Evolutionary conservation across 306 rosid species (phyloP).

Genomic region (Acacia confusa): DNA sequence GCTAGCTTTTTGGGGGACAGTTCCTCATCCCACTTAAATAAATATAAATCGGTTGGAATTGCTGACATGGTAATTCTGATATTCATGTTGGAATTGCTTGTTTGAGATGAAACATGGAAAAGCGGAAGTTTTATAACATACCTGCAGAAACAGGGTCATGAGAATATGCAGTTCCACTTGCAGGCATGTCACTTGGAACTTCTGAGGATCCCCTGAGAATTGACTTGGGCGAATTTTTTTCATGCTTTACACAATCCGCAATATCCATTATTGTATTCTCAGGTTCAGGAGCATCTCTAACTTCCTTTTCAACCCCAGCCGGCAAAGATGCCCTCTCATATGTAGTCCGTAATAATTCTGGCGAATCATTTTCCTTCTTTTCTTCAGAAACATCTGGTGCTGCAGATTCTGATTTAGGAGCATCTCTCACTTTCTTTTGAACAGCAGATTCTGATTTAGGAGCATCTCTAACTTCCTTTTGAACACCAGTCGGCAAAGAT

Average conservation of each 20-base stretch:
- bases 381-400: slow-evolving; percentile 37
- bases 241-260: slow-evolving; percentile 36
- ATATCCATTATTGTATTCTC: slow-evolving; percentile 29
- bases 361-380: slow-evolving; percentile 31
- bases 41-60: not conserved
- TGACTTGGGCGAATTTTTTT: slow-evolving; percentile 45
- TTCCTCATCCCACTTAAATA: not conserved
- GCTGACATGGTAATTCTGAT: not conserved
- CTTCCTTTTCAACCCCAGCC: slow-evolving; percentile 47
- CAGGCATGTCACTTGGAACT: slow-evolving; percentile 41
- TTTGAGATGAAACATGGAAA: slow-evolving; percentile 11
- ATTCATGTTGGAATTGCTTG: not conserved
- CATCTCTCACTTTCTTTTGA: slow-evolving; percentile 50
- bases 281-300: slow-evolving; percentile 38
- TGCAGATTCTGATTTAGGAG: slow-evolving; percentile 35
- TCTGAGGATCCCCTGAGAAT: slow-evolving; percentile 40
- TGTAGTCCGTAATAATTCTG: slow-evolving; percentile 45
- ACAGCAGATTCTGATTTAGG: slow-evolving; percentile 41
- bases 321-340: slow-evolving; percentile 42
- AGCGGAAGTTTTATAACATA: slow-evolving; percentile 28
- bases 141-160: slow-evolving; percentile 47
- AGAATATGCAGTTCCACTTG: slow-evolving; percentile 31
- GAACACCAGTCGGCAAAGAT: slow-evolving; percentile 43
- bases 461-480: slow-evolving; percentile 46
- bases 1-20: not conserved